Evolutionary conservation across 2,329 filamentous ascomycete genomes (phyloP).

Genomic region (Fusarium staphyleae): DNA sequence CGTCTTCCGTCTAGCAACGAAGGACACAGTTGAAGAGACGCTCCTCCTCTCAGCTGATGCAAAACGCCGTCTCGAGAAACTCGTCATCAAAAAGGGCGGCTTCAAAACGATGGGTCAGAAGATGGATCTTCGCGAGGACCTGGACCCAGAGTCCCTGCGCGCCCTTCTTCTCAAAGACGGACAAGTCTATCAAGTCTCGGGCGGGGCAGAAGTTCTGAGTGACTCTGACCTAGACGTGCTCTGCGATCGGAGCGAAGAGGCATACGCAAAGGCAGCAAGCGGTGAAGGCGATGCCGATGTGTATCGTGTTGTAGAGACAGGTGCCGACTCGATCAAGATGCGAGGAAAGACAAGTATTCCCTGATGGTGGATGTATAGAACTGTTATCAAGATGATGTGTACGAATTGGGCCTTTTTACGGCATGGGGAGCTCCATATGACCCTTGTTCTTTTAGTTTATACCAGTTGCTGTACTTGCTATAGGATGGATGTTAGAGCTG

Average conservation of each 20-base stretch:
- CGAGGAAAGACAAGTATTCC: constrained; percentile 31
- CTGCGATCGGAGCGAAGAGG: constrained; percentile 74
- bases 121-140: constrained; percentile 58
- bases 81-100: constrained; percentile 93
- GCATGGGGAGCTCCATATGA: not conserved
- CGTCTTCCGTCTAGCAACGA: constrained; percentile 91
- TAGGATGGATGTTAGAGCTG: constrained; percentile 7
- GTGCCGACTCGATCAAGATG: constrained; percentile 58
- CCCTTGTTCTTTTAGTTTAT: not conserved
- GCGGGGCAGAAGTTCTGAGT: constrained; percentile 72
- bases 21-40: constrained; percentile 89
- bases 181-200: constrained; percentile 64
- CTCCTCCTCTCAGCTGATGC: constrained; percentile 87
- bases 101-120: constrained; percentile 75
- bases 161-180: constrained; percentile 76
- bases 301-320: constrained; percentile 84
- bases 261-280: constrained; percentile 75
- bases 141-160: constrained; percentile 68
- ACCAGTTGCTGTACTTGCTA: constrained; percentile 7
- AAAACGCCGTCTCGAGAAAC: constrained; percentile 89
- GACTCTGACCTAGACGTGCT: constrained; percentile 79
- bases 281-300: constrained; percentile 75
- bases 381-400: not conserved
- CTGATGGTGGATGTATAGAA: not conserved
- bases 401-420: not conserved